Evolutionary conservation across 371 early-diverging fungal species (phyloP).

Genomic region (Syncephalastrum racemosum): DNA sequence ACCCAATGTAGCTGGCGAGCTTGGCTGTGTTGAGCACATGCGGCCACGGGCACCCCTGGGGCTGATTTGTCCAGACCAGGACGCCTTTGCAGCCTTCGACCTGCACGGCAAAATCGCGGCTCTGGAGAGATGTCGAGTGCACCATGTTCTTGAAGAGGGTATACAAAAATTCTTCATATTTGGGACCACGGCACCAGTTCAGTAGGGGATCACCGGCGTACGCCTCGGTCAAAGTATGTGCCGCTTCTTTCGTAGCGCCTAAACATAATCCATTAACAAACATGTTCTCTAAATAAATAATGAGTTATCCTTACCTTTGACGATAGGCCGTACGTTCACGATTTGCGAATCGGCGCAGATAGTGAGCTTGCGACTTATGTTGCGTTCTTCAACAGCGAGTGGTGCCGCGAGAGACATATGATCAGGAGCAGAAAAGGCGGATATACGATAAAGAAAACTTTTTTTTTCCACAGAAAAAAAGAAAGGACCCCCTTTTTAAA

Average conservation of each 20-base stretch:
- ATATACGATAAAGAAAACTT: too few species aligned
- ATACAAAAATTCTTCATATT: slow-evolving; percentile 24
- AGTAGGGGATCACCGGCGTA: slow-evolving; percentile 23
- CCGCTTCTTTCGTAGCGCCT: slow-evolving; percentile 50
- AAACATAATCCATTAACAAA: neutral
- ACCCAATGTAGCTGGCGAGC: slow-evolving; percentile 36
- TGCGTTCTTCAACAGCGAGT: slow-evolving; percentile 15
- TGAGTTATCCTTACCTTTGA: slow-evolving; percentile 31
- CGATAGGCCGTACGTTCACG: slow-evolving; percentile 42
- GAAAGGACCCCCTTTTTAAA: too few species aligned
- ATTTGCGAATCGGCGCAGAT: slow-evolving; percentile 27
- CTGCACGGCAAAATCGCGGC: slow-evolving; percentile 46
- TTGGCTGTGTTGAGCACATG: slow-evolving; percentile 26
- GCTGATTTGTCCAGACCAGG: slow-evolving; percentile 40
- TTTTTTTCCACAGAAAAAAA: too few species aligned
- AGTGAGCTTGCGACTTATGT: slow-evolving; percentile 38
- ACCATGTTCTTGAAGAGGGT: slow-evolving; percentile 41
- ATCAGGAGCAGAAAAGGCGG: too few species aligned
- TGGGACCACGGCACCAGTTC: slow-evolving; percentile 23
- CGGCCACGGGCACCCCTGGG: slow-evolving; percentile 27
- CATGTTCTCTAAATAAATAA: neutral
- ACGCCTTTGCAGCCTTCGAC: slow-evolving; percentile 51
- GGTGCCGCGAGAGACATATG: slow-evolving; percentile 6
- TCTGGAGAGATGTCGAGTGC: slow-evolving; percentile 33
- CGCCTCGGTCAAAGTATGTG: slow-evolving; percentile 42